Conservation (phyloP, 2,329 filamentous ascomycete genomes). For the Colletotrichum lindemuthianum region DNA sequence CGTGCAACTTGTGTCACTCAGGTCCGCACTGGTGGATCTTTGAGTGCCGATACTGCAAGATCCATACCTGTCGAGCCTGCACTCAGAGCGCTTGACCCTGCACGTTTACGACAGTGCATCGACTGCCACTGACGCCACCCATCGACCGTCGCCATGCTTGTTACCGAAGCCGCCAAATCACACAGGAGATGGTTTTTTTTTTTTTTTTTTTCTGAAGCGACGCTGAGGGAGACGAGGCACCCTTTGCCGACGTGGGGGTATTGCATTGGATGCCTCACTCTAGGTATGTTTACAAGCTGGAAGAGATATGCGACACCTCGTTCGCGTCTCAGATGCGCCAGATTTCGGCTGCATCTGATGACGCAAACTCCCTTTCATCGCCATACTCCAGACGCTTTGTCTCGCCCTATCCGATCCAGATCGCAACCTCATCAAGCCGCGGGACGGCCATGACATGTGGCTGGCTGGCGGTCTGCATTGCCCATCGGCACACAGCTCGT, state of each 20-base stretch:
- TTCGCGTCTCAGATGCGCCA: conserved; percentile 11
- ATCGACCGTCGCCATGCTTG: not conserved
- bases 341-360: conserved; percentile 21
- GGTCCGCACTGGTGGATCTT: conserved; percentile 76
- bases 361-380: conserved; percentile 34
- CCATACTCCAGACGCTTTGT: conserved; percentile 14
- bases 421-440: conserved; percentile 7
- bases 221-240: conserved; percentile 21
- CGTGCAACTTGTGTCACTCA: conserved; percentile 71
- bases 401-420: conserved; percentile 32
- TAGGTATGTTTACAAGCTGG: conserved; percentile 28
- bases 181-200: too few relatives aligned
- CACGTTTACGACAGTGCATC: conserved; percentile 14
- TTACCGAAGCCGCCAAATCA: too few relatives aligned
- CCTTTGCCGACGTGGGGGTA: conserved; percentile 27
- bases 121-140: conserved; percentile 12
- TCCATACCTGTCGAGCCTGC: conserved; percentile 71
- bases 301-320: not conserved
- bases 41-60: conserved; percentile 75
- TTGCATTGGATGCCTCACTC: conserved; percentile 22
- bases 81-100: conserved; percentile 53
- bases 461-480: conserved; percentile 1
- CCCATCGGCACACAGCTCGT: not conserved
- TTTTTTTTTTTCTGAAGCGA: not conserved
- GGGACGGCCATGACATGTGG: not conserved